phyloP scores from a whole-genome alignment of 1,284 basidiomycete genomes.

The Boletus albobrunnescens region DNA sequence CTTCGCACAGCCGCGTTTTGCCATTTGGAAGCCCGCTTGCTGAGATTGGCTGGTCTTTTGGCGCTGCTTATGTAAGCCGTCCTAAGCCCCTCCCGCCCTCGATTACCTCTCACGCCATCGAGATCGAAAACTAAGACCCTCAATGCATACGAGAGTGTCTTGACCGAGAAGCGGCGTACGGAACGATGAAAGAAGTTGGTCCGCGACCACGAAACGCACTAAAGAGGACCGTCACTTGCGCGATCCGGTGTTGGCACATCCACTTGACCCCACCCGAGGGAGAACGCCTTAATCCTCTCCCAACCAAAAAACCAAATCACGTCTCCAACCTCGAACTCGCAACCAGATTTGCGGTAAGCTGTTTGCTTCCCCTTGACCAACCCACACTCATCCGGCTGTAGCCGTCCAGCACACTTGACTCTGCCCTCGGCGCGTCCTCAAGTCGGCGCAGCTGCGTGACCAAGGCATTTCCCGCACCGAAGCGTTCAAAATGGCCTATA shows the following conservation, averaged over 20 bases:
- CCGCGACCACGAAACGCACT: constrained; percentile 83
- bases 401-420: constrained; percentile 70
- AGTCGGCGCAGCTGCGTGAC: constrained; percentile 76
- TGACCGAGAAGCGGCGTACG: constrained; percentile 92
- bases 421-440: constrained; percentile 72
- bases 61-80: no score
- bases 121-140: no score
- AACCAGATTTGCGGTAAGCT: constrained; percentile 73
- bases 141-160: constrained; percentile 88
- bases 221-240: no score
- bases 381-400: constrained; percentile 1
- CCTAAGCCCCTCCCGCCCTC: no score
- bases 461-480: constrained; percentile 74
- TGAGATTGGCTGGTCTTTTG: no score
- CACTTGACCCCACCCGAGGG: constrained; percentile 45
- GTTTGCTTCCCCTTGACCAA: neutral
- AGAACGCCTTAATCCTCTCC: constrained; percentile 87
- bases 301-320: constrained; percentile 55
- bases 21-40: no score
- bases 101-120: no score
- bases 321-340: constrained; percentile 76
- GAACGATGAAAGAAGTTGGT: constrained; percentile 91
- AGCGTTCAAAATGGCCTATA: constrained; percentile 75
- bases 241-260: no score
- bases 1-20: no score